Conservation (phyloP, 2,329 filamentous ascomycete genomes). For the Trematosphaeria pertusa region DNA sequence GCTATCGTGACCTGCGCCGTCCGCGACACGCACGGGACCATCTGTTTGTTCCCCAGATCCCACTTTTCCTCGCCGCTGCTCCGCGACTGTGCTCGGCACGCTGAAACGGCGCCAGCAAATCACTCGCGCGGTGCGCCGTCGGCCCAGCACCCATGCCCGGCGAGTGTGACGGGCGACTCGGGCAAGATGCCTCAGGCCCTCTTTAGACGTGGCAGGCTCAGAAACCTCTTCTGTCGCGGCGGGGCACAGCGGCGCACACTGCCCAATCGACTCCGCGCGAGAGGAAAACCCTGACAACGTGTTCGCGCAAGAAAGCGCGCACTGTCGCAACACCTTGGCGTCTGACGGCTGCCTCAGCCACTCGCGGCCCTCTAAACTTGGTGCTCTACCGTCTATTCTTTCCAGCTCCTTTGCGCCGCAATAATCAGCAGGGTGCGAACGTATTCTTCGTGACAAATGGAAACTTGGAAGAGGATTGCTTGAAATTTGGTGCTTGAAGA, state of each 20-base stretch:
- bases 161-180: slow-evolving; percentile 20
- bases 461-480: slow-evolving; percentile 3
- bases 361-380: slow-evolving; percentile 4
- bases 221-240: slow-evolving; percentile 21
- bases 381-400: background rate
- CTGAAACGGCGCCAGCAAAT: slow-evolving; percentile 33
- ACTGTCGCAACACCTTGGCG: slow-evolving; percentile 23
- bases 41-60: slow-evolving; percentile 16
- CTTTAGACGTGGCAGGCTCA: slow-evolving; percentile 18
- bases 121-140: slow-evolving; percentile 17
- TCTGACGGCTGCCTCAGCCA: slow-evolving; percentile 24
- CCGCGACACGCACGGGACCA: background rate
- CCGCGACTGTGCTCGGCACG: slow-evolving; percentile 21
- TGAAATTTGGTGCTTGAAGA: slow-evolving; percentile 9
- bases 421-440: background rate
- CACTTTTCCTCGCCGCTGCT: slow-evolving; percentile 22
- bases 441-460: slow-evolving; percentile 9
- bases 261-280: slow-evolving; percentile 14
- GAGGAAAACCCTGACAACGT: slow-evolving; percentile 20
- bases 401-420: background rate
- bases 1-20: slow-evolving; percentile 5
- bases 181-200: background rate
- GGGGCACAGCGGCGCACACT: slow-evolving; percentile 10
- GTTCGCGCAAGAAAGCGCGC: slow-evolving; percentile 17
- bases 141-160: slow-evolving; percentile 8